Percentiles rank a stretch among this genome's conserved stretches.
Conservation (phyloP, 176 grass and related monocot species). For the Lolium multiflorum region DNA sequence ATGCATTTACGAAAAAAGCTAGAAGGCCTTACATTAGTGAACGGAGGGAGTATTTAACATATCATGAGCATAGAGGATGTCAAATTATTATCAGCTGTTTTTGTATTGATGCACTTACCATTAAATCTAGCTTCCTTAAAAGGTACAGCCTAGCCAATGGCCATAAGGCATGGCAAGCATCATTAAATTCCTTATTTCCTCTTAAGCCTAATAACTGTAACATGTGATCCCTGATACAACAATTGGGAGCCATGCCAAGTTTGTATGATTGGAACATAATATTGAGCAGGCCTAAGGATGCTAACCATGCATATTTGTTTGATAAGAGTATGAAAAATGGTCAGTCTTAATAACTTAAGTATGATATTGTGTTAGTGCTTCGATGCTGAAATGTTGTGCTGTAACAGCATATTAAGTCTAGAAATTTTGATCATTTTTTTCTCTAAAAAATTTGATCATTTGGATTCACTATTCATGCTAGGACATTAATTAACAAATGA, state of each 20-base stretch:
- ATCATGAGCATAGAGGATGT: background rate
- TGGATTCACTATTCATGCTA: constrained; percentile 8
- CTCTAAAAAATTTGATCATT: constrained; percentile 1
- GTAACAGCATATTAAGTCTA: constrained; percentile 17
- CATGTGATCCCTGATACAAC: constrained; percentile 7
- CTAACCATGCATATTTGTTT: constrained; percentile 24
- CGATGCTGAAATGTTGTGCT: background rate
- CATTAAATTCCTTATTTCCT: background rate
- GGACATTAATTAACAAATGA: constrained; percentile 14
- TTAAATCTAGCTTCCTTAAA: constrained; percentile 16
- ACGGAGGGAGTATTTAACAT: background rate
- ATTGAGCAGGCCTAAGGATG: constrained; percentile 18
- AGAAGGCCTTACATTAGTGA: too few species aligned
- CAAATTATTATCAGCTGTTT: background rate
- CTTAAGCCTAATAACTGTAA: background rate
- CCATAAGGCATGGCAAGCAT: constrained; percentile 16
- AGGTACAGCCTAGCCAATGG: constrained; percentile 8
- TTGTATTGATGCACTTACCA: background rate
- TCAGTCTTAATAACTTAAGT: constrained; percentile 13
- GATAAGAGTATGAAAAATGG: constrained; percentile 13
- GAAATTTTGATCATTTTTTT: background rate
- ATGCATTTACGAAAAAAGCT: too few species aligned
- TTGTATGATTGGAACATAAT: background rate
- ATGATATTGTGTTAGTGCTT: background rate
- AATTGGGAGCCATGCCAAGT: constrained; percentile 4